phyloP scores from a whole-genome alignment of 192 early-diverging fungal genomes.

The Gigaspora rosea region DNA sequence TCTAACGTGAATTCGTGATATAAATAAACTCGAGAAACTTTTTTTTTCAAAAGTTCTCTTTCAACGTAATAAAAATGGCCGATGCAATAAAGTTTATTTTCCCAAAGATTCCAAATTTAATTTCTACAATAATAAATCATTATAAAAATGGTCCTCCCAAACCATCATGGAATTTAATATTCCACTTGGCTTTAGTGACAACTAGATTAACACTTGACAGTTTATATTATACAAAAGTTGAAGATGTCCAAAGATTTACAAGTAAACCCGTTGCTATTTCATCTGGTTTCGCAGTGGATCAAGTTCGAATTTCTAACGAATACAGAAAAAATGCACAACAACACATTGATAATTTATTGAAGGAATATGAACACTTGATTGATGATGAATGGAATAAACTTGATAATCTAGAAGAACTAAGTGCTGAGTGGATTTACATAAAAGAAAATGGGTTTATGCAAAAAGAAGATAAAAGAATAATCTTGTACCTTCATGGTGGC shows the following conservation, averaged over 20 bases:
- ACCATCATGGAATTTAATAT: constrained; percentile 47
- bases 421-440: constrained; percentile 45
- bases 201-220: constrained; percentile 36
- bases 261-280: constrained; percentile 17
- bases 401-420: constrained; percentile 23
- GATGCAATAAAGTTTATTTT: too few species aligned
- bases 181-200: constrained; percentile 37
- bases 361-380: constrained; percentile 37
- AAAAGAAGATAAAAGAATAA: constrained; percentile 43
- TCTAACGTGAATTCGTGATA: too few species aligned
- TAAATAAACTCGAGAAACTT: too few species aligned
- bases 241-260: constrained; percentile 39
- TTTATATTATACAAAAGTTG: constrained; percentile 36
- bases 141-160: constrained; percentile 45
- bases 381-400: constrained; percentile 53
- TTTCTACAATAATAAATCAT: constrained; percentile 2
- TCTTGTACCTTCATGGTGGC: constrained; percentile 80
- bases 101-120: background rate
- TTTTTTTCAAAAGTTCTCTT: too few species aligned
- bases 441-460: constrained; percentile 29
- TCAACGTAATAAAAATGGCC: too few species aligned
- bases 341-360: constrained; percentile 37
- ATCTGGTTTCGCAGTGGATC: constrained; percentile 33
- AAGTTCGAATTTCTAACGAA: constrained; percentile 28
- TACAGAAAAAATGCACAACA: constrained; percentile 42